Conservation (phyloP, 2,329 filamentous ascomycete species). For the Penicillium sp. region DNA sequence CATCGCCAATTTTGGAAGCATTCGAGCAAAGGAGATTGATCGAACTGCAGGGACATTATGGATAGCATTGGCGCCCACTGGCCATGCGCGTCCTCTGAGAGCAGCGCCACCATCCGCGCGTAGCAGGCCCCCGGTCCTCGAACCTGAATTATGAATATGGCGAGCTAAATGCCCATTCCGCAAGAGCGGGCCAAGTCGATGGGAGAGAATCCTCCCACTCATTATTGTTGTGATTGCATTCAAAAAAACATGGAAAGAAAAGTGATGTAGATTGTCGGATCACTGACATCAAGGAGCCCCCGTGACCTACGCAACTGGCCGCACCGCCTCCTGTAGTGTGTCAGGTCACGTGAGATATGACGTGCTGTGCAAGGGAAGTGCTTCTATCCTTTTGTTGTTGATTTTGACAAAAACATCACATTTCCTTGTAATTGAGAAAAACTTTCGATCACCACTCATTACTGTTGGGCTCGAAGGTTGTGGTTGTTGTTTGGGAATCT, state of each 20-base stretch:
- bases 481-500: slow-evolving; percentile 8
- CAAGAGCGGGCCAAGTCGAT: slow-evolving; percentile 66
- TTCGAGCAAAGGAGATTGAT: slow-evolving; percentile 64
- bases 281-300: slow-evolving; percentile 27
- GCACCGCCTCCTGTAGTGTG: slow-evolving; percentile 29
- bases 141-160: slow-evolving; percentile 60
- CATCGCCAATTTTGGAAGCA: slow-evolving; percentile 80
- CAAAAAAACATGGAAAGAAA: slow-evolving; percentile 22
- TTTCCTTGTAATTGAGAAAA: background rate
- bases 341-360: slow-evolving; percentile 34
- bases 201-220: slow-evolving; percentile 74
- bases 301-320: slow-evolving; percentile 38
- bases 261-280: slow-evolving; percentile 12
- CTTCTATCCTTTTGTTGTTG: slow-evolving; percentile 10
- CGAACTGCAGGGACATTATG: slow-evolving; percentile 72
- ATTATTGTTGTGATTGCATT: slow-evolving; percentile 51
- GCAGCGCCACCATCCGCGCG: slow-evolving; percentile 63
- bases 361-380: slow-evolving; percentile 28
- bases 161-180: slow-evolving; percentile 61
- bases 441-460: background rate
- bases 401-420: background rate
- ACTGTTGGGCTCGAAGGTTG: background rate
- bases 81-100: slow-evolving; percentile 68
- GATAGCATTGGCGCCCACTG: slow-evolving; percentile 73
- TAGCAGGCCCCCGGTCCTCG: slow-evolving; percentile 67